phyloP scores from a whole-genome alignment of 2,329 filamentous ascomycete species.

The Beauveria medogensis region DNA sequence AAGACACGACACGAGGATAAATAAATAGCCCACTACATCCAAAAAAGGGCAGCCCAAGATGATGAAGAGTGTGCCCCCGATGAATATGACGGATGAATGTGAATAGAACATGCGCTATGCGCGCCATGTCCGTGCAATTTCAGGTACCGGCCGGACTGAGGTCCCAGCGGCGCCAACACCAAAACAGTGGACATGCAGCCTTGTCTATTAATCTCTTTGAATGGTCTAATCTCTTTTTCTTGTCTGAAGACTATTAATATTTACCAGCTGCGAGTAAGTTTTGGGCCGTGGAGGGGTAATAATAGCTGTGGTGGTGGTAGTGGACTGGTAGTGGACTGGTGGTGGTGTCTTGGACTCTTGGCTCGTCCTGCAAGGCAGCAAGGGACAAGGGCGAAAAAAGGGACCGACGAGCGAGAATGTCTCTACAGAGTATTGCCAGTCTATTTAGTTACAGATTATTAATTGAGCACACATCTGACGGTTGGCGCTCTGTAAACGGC shows the following conservation, averaged over 20 bases:
- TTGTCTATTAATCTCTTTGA: constrained; percentile 1
- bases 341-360: neutral
- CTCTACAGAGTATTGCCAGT: neutral
- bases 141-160: constrained; percentile 6
- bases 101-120: neutral
- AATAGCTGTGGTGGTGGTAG: neutral
- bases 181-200: neutral
- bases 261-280: too few relatives aligned
- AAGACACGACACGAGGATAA: neutral
- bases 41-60: neutral
- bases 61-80: neutral
- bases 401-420: neutral
- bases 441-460: neutral
- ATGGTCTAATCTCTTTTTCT: neutral
- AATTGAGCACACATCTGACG: too few relatives aligned
- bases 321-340: neutral
- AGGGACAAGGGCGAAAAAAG: neutral
- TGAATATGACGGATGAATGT: too few relatives aligned
- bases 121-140: constrained; percentile 7
- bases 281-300: neutral
- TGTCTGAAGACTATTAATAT: neutral
- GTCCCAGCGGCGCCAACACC: neutral
- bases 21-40: neutral
- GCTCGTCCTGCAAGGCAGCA: neutral
- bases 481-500: neutral